These are phyloP conservation scores for Claviceps cyperi DNA, from an alignment of 2,329 filamentous ascomycete species.

Conservation along the genomic window DNA sequence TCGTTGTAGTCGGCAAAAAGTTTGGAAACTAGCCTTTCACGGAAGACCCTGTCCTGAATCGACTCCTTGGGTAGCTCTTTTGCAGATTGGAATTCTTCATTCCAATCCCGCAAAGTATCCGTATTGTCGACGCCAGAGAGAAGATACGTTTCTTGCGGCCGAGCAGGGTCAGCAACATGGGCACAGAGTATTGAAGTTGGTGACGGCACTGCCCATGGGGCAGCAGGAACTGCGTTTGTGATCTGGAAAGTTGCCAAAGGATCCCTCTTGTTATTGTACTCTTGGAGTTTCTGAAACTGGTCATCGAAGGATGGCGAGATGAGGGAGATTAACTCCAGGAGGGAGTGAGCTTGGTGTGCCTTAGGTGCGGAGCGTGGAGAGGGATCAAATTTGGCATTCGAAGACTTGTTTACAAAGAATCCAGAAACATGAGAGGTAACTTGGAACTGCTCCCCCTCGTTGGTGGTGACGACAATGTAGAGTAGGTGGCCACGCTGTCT, in stretches of 20 bases:
- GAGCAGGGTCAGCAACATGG: conserved; percentile 71
- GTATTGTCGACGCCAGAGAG: conserved; percentile 85
- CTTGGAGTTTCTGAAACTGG: conserved; percentile 65
- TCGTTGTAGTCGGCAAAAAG: conserved; percentile 97
- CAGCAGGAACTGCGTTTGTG: conserved; percentile 83
- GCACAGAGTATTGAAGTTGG: conserved; percentile 47
- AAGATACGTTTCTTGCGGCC: conserved; percentile 85
- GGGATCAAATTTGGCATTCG: conserved; percentile 89
- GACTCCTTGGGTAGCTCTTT: conserved; percentile 86
- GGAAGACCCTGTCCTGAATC: conserved; percentile 90
- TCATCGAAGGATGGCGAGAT: conserved; percentile 72
- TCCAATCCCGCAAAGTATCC: conserved; percentile 93
- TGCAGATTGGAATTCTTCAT: conserved; percentile 96
- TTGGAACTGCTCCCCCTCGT: conserved; percentile 88
- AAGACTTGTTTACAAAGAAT: conserved; percentile 95
- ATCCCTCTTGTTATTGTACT: conserved; percentile 73
- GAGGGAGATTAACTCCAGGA: conserved; percentile 63
- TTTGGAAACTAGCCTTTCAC: conserved; percentile 86
- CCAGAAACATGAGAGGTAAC: conserved; percentile 88
- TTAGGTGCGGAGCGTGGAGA: conserved; percentile 68
- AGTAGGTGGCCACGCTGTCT: conserved; percentile 85
- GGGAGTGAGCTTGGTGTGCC: conserved; percentile 65
- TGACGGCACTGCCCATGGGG: conserved; percentile 77
- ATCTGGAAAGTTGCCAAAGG: conserved; percentile 89
- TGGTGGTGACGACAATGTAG: conserved; percentile 78